Evolutionary conservation across 257 asterid genomes (phyloP), one percentile per base, ranked within the genome.

Genomic region (Thymus mandschuricus): DNA sequence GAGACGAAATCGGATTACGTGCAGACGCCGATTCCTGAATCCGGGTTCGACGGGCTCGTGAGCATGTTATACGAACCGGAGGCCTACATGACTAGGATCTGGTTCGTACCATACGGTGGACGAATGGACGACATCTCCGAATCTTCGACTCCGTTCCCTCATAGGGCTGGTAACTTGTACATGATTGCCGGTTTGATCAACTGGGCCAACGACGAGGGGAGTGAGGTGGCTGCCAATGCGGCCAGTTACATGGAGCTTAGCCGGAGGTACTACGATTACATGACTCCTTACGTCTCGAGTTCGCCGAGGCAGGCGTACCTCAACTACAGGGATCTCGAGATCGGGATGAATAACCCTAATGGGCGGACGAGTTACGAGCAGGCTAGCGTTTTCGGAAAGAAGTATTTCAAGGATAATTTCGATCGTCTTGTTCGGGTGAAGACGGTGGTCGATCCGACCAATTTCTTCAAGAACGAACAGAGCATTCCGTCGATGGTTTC

Each of bases 1-100:
- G 79, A 84, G 48, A 72, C 58, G 4, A 84, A 81, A 50, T 74
- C 86, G 4, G 85, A 80, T 29, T 85, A 70, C 9, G 83, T 85
- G n/a, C 41, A 8, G 10, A 33, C 59, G 1, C 85, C 80, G 2
- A 78, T 82, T 12, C 67, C 89, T 0, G 28, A 11, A 33, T 0
- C n/a, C 0, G 86, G 79, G 2, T 60, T 85, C 1, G 61, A 66
- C 66, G 77, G 79, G 3, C 58, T 81, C 41, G 49, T 46, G 15
- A 15, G 11, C 5, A 13, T 13, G 21, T 3, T 46, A 4, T 3
- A 46, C 52, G 52, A 46, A 46, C 6, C 52, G n/a, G 52, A 46
- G 11, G 51, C 51, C 6, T 38, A 38, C 41, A 3, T 12, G 15
- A 13, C 15, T 10, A 13, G 52, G 1, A 3, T 46, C 21, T 12